Evolutionary conservation across 768 basidiomycete species (phyloP), one percentile per base, ranked within the genome.

Genomic region (Panaeolus cyanescens): DNA sequence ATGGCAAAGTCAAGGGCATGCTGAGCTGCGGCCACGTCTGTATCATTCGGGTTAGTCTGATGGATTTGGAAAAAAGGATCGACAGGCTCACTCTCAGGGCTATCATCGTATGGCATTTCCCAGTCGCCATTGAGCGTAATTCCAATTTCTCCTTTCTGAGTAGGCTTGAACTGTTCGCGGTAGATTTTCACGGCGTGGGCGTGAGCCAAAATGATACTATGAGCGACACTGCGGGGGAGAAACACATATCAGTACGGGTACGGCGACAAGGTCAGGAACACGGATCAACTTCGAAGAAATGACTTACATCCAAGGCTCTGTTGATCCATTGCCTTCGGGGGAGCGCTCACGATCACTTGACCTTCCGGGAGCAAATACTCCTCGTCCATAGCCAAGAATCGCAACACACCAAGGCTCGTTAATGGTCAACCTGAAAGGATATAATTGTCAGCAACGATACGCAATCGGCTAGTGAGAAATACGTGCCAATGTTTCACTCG

Each of bases 111-210:
- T 7, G 91, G 90, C 71, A 88, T 84, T 32, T 83, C 79, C 88
- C 87, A 91, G 70, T 90, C 88, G 10, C 89, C 87, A 65, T 91
- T 91, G 45, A 92, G 77, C 0, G 91, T 92, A 68, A 93, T 91
- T n/a, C 90, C 90, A 65, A 92, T 89, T 64, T 80, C 75, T 22
- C 90, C 92, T 9, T 81, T 77, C 70, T 91, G 89, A 1, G 62
- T 71, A 3, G 79, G 64, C 73, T 90, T 86, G 80, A 85, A 92
- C 55, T 87, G 73, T 30, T 86, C 81, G 30, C 88, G 84, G 68
- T 91, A 92, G 12, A 86, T 65, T 68, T 90, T 85, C 50, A 85
- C 84, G 19, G 86, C 87, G 62, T 82, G 69, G 0, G 89, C 91
- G 65, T 92, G 92, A 1, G 91, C 80, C 25, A 91, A 75, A 40